These are phyloP conservation scores for Artemisia argyi DNA, from an alignment of 129 eudicot genomes.

Conservation along the genomic window DNA sequence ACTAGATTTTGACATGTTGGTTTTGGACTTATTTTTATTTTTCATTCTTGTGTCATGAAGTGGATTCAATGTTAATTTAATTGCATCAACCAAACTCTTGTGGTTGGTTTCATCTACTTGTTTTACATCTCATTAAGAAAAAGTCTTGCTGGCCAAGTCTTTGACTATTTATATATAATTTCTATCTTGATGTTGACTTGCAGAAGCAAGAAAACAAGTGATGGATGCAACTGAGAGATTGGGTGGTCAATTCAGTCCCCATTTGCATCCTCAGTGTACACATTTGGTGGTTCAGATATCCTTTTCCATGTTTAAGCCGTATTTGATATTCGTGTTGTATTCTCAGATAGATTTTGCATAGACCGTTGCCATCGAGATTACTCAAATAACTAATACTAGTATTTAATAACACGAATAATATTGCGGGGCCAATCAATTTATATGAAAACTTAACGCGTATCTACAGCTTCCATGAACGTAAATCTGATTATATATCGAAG, in stretches of 20 bases:
- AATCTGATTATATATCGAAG: slow-evolving; percentile 59
- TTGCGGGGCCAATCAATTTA: slow-evolving; percentile 1
- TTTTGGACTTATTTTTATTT: slow-evolving; percentile 17
- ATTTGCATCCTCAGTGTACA: slow-evolving; percentile 85
- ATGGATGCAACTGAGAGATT: slow-evolving; percentile 86
- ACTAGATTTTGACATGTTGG: slow-evolving; percentile 4
- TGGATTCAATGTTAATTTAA: slow-evolving; percentile 15
- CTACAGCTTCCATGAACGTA: slow-evolving; percentile 68
- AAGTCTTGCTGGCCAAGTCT: slow-evolving; percentile 39
- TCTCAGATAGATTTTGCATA: slow-evolving; percentile 10
- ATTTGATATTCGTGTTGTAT: slow-evolving; percentile 6
- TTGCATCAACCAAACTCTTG: slow-evolving; percentile 14
- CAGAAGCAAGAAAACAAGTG: slow-evolving; percentile 88
- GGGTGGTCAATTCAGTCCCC: slow-evolving; percentile 90
- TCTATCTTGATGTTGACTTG: slow-evolving; percentile 33
- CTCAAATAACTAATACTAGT: too few relatives aligned
- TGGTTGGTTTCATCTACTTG: slow-evolving; percentile 33
- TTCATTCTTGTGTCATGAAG: slow-evolving; percentile 25
- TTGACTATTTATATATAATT: slow-evolving; percentile 12
- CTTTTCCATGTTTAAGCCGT: slow-evolving; percentile 35
- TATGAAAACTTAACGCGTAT: slow-evolving; percentile 41
- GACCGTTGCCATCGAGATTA: slow-evolving; percentile 8
- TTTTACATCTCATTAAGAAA: slow-evolving; percentile 16
- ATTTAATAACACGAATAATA: too few relatives aligned
- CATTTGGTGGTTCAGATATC: slow-evolving; percentile 98